A percentile compares a stretch with the other conserved stretches of the same genome.
Conservation (phyloP, 2,329 filamentous ascomycete genomes). For the Paecilomyces sp. region DNA sequence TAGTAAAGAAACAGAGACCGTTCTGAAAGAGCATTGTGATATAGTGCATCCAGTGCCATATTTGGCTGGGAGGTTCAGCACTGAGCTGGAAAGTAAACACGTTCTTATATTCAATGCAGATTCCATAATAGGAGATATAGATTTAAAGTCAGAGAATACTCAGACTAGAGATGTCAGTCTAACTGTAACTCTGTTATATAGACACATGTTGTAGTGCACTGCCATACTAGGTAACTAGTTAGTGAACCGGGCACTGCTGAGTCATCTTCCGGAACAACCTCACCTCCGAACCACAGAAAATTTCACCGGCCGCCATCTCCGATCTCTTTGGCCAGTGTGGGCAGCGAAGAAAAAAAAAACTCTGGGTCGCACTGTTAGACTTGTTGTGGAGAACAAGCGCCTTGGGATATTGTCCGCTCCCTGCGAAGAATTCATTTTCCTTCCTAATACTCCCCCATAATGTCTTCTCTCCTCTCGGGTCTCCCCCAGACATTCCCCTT, state of each 20-base stretch:
- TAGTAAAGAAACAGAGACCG: neutral
- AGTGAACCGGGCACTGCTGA: neutral
- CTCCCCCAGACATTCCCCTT: neutral
- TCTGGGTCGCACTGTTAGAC: neutral
- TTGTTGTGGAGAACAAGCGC: neutral
- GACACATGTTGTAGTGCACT: too few relatives aligned
- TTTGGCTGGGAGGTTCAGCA: neutral
- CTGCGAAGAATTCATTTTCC: neutral
- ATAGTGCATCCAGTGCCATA: too few relatives aligned
- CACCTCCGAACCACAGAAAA: neutral
- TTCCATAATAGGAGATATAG: neutral
- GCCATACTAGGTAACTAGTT: too few relatives aligned
- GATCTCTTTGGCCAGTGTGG: neutral
- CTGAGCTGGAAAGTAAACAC: neutral
- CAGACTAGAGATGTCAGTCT: neutral
- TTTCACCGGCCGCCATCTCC: neutral
- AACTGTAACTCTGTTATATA: neutral
- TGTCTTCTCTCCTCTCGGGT: slow-evolving; percentile 4
- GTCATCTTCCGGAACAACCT: slow-evolving; percentile 1
- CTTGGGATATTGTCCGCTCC: neutral
- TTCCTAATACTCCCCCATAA: slow-evolving; percentile 4
- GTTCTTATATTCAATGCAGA: neutral
- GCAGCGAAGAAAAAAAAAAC: neutral
- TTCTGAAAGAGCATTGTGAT: neutral
- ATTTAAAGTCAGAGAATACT: neutral